A percentile compares a stretch with the other conserved stretches of the same genome.
phyloP scores from a whole-genome alignment of 257 asterid species.

The Scutellaria barbata region DNA sequence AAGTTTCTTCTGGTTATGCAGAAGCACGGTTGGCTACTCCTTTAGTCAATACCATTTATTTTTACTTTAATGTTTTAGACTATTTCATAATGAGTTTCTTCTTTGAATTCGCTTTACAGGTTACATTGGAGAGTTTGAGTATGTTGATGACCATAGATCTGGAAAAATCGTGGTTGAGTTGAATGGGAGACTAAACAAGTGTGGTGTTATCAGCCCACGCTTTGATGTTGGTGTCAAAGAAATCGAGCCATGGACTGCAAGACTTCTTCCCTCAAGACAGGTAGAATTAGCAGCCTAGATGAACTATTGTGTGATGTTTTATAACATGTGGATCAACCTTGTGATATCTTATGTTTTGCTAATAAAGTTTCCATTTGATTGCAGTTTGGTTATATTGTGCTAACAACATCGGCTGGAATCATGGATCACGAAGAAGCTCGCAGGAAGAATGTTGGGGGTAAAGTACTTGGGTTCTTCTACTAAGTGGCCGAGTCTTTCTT shows the following conservation, averaged over 20 bases:
- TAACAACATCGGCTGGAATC: conserved; percentile 46
- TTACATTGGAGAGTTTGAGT: conserved; percentile 44
- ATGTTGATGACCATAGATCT: conserved; percentile 37
- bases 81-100: neutral
- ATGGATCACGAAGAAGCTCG: conserved; percentile 48
- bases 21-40: conserved; percentile 42
- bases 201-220: conserved; percentile 44
- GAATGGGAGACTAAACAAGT: conserved; percentile 47
- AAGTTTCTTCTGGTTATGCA: conserved; percentile 56
- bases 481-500: neutral
- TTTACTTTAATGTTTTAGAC: no score
- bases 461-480: conserved; percentile 30
- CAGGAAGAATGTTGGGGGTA: conserved; percentile 43
- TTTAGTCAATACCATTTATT: neutral
- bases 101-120: conserved; percentile 24
- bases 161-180: conserved; percentile 44
- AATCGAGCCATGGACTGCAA: conserved; percentile 43
- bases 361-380: neutral
- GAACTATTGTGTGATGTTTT: neutral
- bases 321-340: neutral
- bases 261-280: conserved; percentile 46
- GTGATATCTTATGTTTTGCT: neutral
- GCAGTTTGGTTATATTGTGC: conserved; percentile 43
- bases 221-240: conserved; percentile 48
- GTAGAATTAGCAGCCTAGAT: neutral